Percentiles rank a stretch among this genome's conserved stretches.
These are phyloP conservation scores for Mitragyna speciosa DNA, from an alignment of 257 asterid species.

Conservation along the genomic window DNA sequence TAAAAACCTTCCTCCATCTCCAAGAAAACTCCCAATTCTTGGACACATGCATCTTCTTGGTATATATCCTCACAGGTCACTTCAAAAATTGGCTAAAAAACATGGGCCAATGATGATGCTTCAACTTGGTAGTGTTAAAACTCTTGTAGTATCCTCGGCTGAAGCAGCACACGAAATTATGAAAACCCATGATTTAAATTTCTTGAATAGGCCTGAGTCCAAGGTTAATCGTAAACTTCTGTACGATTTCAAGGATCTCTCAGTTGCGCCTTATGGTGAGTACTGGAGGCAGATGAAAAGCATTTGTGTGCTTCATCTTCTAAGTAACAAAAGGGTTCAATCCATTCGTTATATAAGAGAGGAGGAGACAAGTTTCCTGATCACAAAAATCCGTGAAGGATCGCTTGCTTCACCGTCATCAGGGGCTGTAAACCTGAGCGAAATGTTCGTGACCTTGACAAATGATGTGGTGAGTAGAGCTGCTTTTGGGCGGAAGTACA, in stretches of 20 bases:
- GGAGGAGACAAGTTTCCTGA: not conserved
- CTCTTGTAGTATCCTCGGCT: conserved; percentile 16
- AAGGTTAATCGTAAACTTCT: not conserved
- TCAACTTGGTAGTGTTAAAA: conserved; percentile 9
- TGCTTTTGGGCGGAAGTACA: conserved; percentile 5
- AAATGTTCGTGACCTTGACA: not conserved
- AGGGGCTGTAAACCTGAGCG: not conserved
- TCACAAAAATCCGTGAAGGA: not conserved
- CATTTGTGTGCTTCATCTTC: not conserved
- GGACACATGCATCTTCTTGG: conserved; percentile 21
- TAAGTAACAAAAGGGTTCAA: conserved; percentile 2
- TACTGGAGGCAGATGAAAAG: not conserved
- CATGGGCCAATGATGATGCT: conserved; percentile 22
- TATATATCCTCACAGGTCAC: conserved; percentile 9
- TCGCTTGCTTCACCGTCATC: not conserved
- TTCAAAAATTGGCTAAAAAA: conserved; percentile 8
- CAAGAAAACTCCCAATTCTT: conserved; percentile 18
- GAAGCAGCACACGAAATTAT: conserved; percentile 15
- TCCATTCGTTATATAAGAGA: not conserved
- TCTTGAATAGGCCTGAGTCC: not conserved
- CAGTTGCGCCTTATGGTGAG: not conserved
- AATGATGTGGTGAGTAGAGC: not conserved
- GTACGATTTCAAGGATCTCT: not conserved
- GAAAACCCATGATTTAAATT: conserved; percentile 19
- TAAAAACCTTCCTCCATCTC: conserved; percentile 17